Evolutionary conservation across 805 yeast species (phyloP).

Genomic region (Yamadazyma ubonensis): DNA sequence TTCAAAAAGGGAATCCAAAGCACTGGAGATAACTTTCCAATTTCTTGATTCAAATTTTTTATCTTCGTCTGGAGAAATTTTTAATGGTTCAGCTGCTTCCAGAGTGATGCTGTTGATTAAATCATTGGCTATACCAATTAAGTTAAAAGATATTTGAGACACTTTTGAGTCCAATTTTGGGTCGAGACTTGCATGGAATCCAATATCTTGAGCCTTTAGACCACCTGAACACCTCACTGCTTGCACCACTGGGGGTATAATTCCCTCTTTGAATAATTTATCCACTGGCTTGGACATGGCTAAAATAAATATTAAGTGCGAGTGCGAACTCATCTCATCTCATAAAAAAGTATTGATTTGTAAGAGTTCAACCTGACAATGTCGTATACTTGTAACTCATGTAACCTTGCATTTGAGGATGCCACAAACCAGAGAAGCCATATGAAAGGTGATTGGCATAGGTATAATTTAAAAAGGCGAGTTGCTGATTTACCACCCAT

Average conservation of each 20-base stretch:
- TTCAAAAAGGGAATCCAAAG: slow-evolving; percentile 72
- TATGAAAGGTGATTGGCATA: slow-evolving; percentile 98
- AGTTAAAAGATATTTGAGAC: slow-evolving; percentile 22
- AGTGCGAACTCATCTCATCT: slow-evolving; percentile 16
- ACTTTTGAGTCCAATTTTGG: slow-evolving; percentile 36
- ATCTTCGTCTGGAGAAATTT: slow-evolving; percentile 20
- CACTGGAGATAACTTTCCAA: slow-evolving; percentile 64
- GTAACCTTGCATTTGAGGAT: slow-evolving; percentile 74
- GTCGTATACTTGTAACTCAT: slow-evolving; percentile 76
- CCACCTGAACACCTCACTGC: slow-evolving; percentile 67
- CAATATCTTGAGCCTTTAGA: slow-evolving; percentile 77
- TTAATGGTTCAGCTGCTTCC: slow-evolving; percentile 18
- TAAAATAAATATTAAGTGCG: background rate
- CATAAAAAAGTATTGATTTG: slow-evolving; percentile 9
- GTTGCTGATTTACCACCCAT: slow-evolving; percentile 63
- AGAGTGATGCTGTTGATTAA: slow-evolving; percentile 28
- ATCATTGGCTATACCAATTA: slow-evolving; percentile 48
- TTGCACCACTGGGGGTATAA: slow-evolving; percentile 50
- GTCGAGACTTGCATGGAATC: slow-evolving; percentile 68
- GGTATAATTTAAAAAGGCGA: slow-evolving; percentile 91
- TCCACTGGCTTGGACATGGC: slow-evolving; percentile 3
- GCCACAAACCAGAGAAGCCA: slow-evolving; percentile 88
- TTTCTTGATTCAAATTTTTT: slow-evolving; percentile 28
- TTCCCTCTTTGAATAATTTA: slow-evolving; percentile 14
- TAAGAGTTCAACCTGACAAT: slow-evolving; percentile 8